Percentiles rank a stretch among this genome's conserved stretches.
phyloP scores from a whole-genome alignment of 805 yeast species.

The Debaryomyces prosopidis region DNA sequence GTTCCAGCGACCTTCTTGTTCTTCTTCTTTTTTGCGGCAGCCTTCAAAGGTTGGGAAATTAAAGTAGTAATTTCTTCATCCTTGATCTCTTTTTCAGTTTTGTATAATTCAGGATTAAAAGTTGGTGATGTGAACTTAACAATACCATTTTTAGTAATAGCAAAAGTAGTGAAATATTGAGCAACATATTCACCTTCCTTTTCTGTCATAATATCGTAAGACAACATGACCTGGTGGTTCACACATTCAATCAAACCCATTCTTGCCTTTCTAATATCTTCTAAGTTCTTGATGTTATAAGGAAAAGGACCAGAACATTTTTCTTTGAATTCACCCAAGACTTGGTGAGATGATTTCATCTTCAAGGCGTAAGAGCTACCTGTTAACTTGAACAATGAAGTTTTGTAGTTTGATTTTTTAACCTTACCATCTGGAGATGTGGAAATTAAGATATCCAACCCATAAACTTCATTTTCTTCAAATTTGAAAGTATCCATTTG shows the following conservation, averaged over 20 bases:
- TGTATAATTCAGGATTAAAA: conserved; percentile 48
- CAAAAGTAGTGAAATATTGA: conserved; percentile 74
- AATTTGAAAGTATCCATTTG: conserved; percentile 65
- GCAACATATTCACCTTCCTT: conserved; percentile 67
- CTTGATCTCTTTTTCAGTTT: conserved; percentile 55
- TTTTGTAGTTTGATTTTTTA: conserved; percentile 55
- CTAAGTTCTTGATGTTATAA: conserved; percentile 61
- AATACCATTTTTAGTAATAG: conserved; percentile 70
- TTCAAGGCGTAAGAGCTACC: conserved; percentile 68
- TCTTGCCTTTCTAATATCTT: conserved; percentile 69
- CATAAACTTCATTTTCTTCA: conserved; percentile 76
- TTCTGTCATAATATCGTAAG: conserved; percentile 69
- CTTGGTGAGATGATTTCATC: conserved; percentile 68
- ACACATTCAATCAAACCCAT: conserved; percentile 74
- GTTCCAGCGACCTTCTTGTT: conserved; percentile 26
- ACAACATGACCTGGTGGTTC: conserved; percentile 63
- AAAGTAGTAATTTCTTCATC: conserved; percentile 51
- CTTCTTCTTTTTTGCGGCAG: conserved; percentile 46
- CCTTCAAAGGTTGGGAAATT: conserved; percentile 53
- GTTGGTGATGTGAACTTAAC: conserved; percentile 61
- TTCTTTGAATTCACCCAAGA: conserved; percentile 65
- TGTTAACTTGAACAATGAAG: conserved; percentile 71
- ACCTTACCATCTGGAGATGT: conserved; percentile 69
- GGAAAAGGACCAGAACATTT: conserved; percentile 66
- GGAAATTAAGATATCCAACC: conserved; percentile 68